Percentiles rank a stretch among this genome's conserved stretches.
Conservation (phyloP, 805 yeast genomes). For the Hanseniaspora opuntiae region DNA sequence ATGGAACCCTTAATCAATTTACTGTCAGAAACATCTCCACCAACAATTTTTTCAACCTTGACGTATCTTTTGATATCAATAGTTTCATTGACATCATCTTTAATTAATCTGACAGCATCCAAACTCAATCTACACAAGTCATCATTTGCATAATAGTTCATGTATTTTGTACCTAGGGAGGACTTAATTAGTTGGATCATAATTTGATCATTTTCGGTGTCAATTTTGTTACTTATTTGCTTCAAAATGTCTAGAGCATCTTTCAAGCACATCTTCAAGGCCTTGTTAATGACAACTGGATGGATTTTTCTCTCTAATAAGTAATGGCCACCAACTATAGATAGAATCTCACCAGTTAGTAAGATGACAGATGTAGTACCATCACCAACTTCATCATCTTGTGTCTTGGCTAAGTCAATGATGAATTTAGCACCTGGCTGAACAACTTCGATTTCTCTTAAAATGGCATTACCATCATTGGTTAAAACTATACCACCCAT, state of each 20-base stretch:
- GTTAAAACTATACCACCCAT: constrained; percentile 88
- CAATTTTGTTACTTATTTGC: constrained; percentile 71
- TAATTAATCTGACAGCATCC: constrained; percentile 74
- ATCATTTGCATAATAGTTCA: constrained; percentile 67
- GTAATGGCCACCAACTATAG: constrained; percentile 82
- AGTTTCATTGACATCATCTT: constrained; percentile 37
- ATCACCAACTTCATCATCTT: constrained; percentile 97
- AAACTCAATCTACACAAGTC: constrained; percentile 83
- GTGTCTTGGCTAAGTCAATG: constrained; percentile 93
- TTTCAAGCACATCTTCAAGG: constrained; percentile 74
- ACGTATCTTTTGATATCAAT: constrained; percentile 88
- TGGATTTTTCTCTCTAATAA: constrained; percentile 83
- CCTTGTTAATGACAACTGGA: constrained; percentile 91
- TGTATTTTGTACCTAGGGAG: constrained; percentile 91
- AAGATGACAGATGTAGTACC: constrained; percentile 97
- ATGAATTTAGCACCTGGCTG: constrained; percentile 98
- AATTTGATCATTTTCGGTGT: constrained; percentile 67
- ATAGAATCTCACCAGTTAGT: constrained; percentile 89
- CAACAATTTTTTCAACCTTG: constrained; percentile 90
- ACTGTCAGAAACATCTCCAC: constrained; percentile 78
- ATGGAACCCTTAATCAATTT: constrained; percentile 80
- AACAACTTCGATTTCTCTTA: constrained; percentile 91
- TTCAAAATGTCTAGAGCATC: constrained; percentile 86
- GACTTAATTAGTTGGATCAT: constrained; percentile 78
- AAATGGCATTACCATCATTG: constrained; percentile 96